Percentiles rank a stretch among this genome's conserved stretches.
phyloP scores from a whole-genome alignment of 2,329 filamentous ascomycete species.

The Capronia coronata region DNA sequence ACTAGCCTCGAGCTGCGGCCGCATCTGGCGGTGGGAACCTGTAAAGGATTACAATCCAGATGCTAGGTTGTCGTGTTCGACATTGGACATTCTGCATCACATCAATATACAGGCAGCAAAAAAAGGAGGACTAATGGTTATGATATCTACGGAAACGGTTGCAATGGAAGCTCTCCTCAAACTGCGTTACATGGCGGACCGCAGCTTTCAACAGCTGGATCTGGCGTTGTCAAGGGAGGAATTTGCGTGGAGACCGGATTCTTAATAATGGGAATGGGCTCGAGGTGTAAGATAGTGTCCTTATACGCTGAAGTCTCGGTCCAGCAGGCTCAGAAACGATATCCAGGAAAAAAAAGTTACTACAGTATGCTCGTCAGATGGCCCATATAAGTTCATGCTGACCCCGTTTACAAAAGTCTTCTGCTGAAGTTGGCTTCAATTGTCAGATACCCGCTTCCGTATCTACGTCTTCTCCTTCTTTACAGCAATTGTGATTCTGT shows the following conservation, averaged over 20 bases:
- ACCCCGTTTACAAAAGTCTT: background rate
- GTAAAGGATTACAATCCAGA: too few species aligned
- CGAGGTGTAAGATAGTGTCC: background rate
- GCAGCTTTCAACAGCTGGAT: conserved; percentile 4
- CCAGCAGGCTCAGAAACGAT: background rate
- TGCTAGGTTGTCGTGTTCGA: too few species aligned
- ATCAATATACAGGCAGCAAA: too few species aligned
- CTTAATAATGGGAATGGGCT: background rate
- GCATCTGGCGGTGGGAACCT: too few species aligned
- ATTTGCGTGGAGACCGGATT: background rate
- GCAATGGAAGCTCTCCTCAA: background rate
- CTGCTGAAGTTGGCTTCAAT: background rate
- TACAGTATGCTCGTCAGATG: background rate
- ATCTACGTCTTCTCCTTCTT: too few species aligned
- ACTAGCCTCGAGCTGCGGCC: conserved; percentile 11
- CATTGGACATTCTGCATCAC: too few species aligned
- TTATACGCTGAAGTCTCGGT: background rate
- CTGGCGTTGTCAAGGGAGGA: background rate
- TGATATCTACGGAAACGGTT: background rate
- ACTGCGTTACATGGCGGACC: background rate
- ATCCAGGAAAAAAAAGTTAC: background rate
- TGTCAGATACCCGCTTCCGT: background rate
- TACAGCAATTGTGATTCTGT: too few species aligned
- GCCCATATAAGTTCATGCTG: background rate
- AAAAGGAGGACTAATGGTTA: background rate